Evolutionary conservation across 176 grass and related monocot genomes (phyloP), one percentile per base, ranked within the genome.

Genomic region (Ampelocalamus luodianensis): DNA sequence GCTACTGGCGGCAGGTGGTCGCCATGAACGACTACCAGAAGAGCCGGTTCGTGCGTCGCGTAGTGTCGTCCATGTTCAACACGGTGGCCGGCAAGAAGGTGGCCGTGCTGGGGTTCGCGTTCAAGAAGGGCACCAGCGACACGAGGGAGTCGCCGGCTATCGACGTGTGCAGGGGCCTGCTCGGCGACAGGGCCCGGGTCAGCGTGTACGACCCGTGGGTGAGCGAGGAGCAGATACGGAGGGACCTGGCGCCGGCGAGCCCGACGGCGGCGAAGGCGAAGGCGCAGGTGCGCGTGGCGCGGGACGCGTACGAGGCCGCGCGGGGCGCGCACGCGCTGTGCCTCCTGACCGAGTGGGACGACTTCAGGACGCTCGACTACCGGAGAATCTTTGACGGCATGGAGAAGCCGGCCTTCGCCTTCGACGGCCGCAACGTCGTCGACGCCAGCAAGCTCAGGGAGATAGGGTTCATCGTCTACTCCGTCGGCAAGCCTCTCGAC

Each of bases 11-110:
- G 65, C 71, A 93, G 72, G 91, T 93, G 54, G 81, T 90, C 50
- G 84, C 84, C 55, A 85, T 90, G 76, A 90, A 93, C 65, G 88
- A 93, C 68, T 90, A 90, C 69, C 88, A 93, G 76, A 93, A 93
- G 85, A 53, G 84, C 45, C 76, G 91, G 71, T 88, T 93, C 36
- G 91, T 93, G 55, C 86, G 84, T 38, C 84, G 84, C 56, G 80
- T 93, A n/a, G 91, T 93, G 32, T 60, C 88, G 10, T 79, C 91
- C 49, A 90, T 93, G 91, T 78, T 93, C 80, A 51, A 77, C 65
- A 85, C 87, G 8, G 91, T 93, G 59, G 61, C 91, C n/a, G 87
- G 87, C 4, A 89, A 92, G 79, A 90, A 89, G 74, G 88, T 92
- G 49, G 87, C 85, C 43, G 76, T 93, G 29, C 79, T 90, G 11